These are phyloP conservation scores for Phialophora chinensis DNA, from an alignment of 2,329 filamentous ascomycete genomes.

Conservation along the genomic window DNA sequence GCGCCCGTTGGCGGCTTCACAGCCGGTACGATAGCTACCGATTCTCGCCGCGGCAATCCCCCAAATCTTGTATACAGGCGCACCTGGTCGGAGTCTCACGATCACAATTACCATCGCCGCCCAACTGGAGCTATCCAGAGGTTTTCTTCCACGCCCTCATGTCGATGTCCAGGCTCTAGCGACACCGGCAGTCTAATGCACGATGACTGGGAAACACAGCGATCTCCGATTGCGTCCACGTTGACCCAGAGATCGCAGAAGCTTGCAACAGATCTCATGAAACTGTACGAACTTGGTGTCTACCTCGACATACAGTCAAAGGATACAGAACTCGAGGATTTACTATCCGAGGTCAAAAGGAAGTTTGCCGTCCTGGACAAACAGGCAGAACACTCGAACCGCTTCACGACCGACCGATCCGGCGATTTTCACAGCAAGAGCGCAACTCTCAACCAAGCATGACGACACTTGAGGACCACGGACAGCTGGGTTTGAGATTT, in stretches of 20 bases:
- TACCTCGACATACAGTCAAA: conserved; percentile 14
- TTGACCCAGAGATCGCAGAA: conserved; percentile 9
- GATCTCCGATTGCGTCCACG: conserved; percentile 3
- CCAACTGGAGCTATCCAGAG: not conserved
- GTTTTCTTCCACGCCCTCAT: not conserved
- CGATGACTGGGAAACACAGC: conserved; percentile 8
- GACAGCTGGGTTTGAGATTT: too few relatives aligned
- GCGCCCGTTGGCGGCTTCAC: too few relatives aligned
- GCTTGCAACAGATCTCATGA: conserved; percentile 9
- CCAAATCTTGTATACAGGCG: not conserved
- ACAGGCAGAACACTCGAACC: not conserved
- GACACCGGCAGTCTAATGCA: not conserved
- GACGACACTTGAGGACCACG: too few relatives aligned
- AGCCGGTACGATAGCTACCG: too few relatives aligned
- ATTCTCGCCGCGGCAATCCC: too few relatives aligned
- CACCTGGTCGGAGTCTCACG: too few relatives aligned
- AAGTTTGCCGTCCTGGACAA: conserved; percentile 7
- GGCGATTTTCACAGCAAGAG: too few relatives aligned
- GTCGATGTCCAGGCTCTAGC: not conserved
- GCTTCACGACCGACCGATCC: not conserved
- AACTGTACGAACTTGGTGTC: conserved; percentile 7
- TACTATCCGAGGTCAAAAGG: not conserved
- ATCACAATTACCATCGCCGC: too few relatives aligned
- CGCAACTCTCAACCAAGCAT: too few relatives aligned
- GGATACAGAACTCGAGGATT: conserved; percentile 2